Evolutionary conservation across 345 rosid species (phyloP).

Genomic region (Eucalyptus virginea): DNA sequence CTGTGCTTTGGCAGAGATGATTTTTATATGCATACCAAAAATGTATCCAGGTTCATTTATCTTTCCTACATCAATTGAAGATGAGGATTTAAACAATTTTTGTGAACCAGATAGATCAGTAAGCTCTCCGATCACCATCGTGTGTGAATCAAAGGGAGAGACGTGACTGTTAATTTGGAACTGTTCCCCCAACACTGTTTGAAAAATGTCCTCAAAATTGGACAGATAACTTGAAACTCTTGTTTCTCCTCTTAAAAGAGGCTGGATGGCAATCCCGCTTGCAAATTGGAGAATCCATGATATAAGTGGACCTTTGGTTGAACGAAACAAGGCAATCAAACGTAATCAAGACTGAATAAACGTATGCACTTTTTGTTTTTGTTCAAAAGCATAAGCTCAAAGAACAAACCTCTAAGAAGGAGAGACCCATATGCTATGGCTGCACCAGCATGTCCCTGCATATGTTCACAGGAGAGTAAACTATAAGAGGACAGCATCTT

Average conservation of each 20-base stretch:
- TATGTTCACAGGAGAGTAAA: neutral
- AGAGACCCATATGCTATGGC: constrained; percentile 89
- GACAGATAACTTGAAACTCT: neutral
- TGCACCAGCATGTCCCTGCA: constrained; percentile 93
- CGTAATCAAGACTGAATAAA: neutral
- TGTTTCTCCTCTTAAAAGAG: neutral
- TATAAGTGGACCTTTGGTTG: neutral
- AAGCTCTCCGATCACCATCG: neutral
- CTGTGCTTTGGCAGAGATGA: neutral
- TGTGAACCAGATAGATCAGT: neutral
- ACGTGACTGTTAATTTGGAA: neutral
- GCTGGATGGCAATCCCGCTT: neutral
- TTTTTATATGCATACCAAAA: neutral
- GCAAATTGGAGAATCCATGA: neutral
- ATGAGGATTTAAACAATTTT: neutral
- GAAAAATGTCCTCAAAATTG: neutral
- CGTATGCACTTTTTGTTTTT: neutral
- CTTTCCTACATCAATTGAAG: neutral
- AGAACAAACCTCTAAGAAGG: constrained; percentile 63
- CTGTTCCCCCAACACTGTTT: neutral
- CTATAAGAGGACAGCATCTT: neutral
- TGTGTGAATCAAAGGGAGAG: neutral
- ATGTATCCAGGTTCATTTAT: neutral
- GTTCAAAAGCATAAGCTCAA: neutral
- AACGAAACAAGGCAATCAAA: neutral